Evolutionary conservation across 139 green algal species (phyloP), one percentile per base, ranked within the genome.

Genomic region (Desmodesmus armatus): DNA sequence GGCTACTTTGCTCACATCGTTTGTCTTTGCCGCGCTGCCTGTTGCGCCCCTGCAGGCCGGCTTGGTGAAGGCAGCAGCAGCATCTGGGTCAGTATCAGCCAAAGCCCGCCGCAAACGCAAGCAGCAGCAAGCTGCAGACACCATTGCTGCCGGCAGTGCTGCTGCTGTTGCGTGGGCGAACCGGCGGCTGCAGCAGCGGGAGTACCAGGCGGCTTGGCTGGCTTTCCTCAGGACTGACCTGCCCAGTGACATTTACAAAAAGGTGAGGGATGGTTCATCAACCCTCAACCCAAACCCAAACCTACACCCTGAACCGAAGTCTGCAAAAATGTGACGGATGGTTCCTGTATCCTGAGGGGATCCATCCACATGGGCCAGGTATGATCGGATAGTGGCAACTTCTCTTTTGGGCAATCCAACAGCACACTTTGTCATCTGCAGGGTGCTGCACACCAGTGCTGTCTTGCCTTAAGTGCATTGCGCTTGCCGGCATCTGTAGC

Each of bases 151-250:
- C 66, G 78, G 58, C 44, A 70, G 37, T n/a, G 29, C 47, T n/a
- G 44, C 62, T 31, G 27, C 53, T 49, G 75, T 80, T 29, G 82
- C 78, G 51, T 97, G 92, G 94, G 90, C 90, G 11, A 95, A 90
- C 41, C 3, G 79, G 21, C 89, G 91, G 70, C 66, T 88, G 55
- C 92, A 90, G 76, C 75, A 85, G 80, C 80, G 67, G 4, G 55
- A 66, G 3, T 89, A 76, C 89, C 94, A 91, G 2, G 91, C 94
- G 1, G 94, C 95, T 3, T 99, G 96, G 96, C 89, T 98, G 58
- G 85, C 91, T 3, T 87, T 98, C 51, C 91, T 99, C 77, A 63
- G 86, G 25, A 62, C 95, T 62, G 88, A 90, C 19, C 82, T 99
- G 27, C 95, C 96, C 0, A 55, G 83, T 0, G 94, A 96, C 70